A percentile compares a stretch with the other conserved stretches of the same genome.
Conservation (phyloP, 345 rosid genomes). For the Camelina hispida region DNA sequence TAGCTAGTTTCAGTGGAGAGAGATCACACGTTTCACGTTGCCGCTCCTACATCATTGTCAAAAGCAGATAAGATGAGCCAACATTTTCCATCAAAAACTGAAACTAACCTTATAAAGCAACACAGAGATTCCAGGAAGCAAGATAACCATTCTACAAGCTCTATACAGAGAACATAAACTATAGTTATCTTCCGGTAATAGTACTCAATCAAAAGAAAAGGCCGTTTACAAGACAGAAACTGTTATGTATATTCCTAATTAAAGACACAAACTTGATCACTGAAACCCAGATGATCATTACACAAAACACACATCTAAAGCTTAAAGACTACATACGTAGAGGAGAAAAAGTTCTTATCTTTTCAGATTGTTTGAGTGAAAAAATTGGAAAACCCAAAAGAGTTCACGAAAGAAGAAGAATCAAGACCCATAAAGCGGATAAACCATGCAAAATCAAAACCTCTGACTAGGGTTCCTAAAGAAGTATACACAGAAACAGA, state of each 20-base stretch:
- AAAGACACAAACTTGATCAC: constrained; percentile 7
- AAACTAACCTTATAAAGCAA: constrained; percentile 7
- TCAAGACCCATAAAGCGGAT: neutral
- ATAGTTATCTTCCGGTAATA: neutral
- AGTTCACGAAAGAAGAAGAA: constrained; percentile 11
- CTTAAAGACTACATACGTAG: neutral
- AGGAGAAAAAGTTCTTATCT: neutral
- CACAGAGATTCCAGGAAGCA: neutral
- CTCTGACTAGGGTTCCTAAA: constrained; percentile 11
- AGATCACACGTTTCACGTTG: constrained; percentile 17
- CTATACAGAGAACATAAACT: neutral
- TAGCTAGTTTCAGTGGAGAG: constrained; percentile 30
- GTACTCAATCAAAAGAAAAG: neutral
- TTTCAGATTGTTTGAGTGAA: neutral
- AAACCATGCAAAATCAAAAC: constrained; percentile 11
- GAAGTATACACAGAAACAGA: constrained; percentile 19
- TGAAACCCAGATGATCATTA: constrained; percentile 1
- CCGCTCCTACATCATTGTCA: constrained; percentile 12
- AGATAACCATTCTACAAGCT: neutral
- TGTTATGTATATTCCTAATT: neutral
- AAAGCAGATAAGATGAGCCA: constrained; percentile 15
- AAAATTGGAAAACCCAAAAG: constrained; percentile 2
- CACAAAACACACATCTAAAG: neutral
- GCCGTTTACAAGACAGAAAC: neutral
- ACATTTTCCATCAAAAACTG: neutral